Evolutionary conservation across 2,329 filamentous ascomycete genomes (phyloP), one percentile per base, ranked within the genome.

Genomic region (Acephala macrosclerotiorum): DNA sequence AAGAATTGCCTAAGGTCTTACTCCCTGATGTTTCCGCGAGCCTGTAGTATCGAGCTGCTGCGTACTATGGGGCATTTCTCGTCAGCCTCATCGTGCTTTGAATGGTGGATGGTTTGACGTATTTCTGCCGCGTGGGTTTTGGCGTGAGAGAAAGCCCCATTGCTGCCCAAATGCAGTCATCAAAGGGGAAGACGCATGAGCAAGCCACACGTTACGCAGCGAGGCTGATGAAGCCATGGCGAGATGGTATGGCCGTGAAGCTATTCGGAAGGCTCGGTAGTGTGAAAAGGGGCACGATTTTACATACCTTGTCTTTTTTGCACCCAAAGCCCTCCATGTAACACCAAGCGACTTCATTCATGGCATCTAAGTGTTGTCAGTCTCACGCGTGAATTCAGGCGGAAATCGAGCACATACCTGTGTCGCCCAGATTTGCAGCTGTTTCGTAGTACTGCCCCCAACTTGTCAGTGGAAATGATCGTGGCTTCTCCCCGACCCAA

Each of bases 341-440:
- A 82, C 96, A 99, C 93, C 94, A 97, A 40, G 90, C 96, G 61
- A 91, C 91, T 79, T 98, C 95, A 77, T 97, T 97, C 94, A 98
- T 97, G 65, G 94, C 96, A 81, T 99, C 96, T 89, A 67, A 66
- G 69, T 68, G 71, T 67, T 68, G 68, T 75, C 45, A 76, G 72
- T 72, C 35, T 51, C 63, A 45, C 62, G 55, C 51, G 22, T 45
- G 35, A 55, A 61, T 57, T 67, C 59, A 66, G 66, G 69, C 69
- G 38, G 56, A 58, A 70, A 59, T 51, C 26, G 38, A 51, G 33
- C 60, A 70, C 85, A 75, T 79, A 88, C 87, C 87, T 53, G 92
- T 93, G 79, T 99, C 96, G 67, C 96, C 96, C 71, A 99, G 82
- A 78, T 99, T 98, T 67, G 96, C 96, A 33, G 96, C 96, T 11